Percentiles rank a stretch among this genome's conserved stretches.
phyloP scores from a whole-genome alignment of 768 basidiomycete species.

The Rhodocollybia butyracea region DNA sequence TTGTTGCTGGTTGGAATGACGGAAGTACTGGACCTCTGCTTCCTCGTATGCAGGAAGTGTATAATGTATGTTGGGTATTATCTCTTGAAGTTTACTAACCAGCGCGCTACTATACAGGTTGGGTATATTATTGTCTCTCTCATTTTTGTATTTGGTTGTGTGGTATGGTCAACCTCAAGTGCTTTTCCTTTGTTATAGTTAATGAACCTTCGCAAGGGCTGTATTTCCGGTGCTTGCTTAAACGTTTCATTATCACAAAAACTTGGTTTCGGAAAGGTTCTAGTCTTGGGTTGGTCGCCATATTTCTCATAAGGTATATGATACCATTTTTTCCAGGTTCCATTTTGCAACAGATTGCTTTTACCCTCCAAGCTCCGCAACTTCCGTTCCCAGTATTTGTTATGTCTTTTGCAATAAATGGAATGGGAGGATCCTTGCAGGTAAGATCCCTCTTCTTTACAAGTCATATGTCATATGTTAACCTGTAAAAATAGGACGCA shows the following conservation, averaged over 20 bases:
- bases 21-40: constrained; percentile 71
- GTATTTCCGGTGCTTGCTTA: constrained; percentile 32
- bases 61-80: not conserved
- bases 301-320: no score
- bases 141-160: constrained; percentile 46
- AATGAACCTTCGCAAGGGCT: constrained; percentile 28
- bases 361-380: constrained; percentile 32
- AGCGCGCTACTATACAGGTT: constrained; percentile 26
- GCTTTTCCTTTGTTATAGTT: constrained; percentile 18
- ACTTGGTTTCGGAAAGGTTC: constrained; percentile 20
- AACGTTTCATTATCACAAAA: constrained; percentile 36
- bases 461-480: constrained; percentile 29
- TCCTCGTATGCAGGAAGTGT: constrained; percentile 56
- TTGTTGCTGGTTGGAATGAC: constrained; percentile 77
- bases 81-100: not conserved
- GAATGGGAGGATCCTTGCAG: constrained; percentile 30
- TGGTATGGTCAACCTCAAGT: constrained; percentile 25
- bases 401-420: constrained; percentile 29
- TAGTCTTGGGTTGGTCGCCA: no score
- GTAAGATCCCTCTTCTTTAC: constrained; percentile 19
- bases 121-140: constrained; percentile 54
- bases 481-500: no score
- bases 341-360: not conserved
- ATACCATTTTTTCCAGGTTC: constrained; percentile 7
- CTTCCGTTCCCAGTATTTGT: constrained; percentile 55